Conservation (phyloP, 1,284 basidiomycete species). For the Phaffia rhodozyma region DNA sequence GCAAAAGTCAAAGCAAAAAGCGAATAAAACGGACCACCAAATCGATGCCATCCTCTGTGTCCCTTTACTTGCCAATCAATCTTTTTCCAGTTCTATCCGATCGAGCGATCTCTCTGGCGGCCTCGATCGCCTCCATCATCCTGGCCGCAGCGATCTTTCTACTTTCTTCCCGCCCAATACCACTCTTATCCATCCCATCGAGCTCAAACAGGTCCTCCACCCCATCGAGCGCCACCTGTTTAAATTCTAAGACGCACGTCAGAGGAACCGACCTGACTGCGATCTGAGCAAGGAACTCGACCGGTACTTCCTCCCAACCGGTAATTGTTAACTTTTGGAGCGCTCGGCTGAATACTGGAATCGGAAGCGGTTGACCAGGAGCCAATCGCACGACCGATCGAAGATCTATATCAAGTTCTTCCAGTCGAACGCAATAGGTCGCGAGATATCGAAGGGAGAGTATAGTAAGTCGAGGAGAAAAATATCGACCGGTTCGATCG, state of each 20-base stretch:
- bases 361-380: not conserved
- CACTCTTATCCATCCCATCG: no score
- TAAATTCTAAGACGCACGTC: not conserved
- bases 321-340: conserved; percentile 5
- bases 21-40: no score
- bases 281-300: not conserved
- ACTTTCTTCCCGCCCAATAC: no score
- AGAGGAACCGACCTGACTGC: not conserved
- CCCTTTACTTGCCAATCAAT: no score
- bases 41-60: no score
- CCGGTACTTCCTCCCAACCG: not conserved
- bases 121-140: no score
- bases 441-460: conserved; percentile 4
- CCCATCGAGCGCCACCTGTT: not conserved
- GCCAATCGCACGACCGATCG: no score
- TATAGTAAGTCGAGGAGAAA: not conserved
- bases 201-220: not conserved
- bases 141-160: no score
- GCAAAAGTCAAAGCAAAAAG: no score
- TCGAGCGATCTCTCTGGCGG: no score
- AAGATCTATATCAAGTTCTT: conserved; percentile 2
- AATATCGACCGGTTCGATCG: not conserved
- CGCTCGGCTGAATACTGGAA: not conserved
- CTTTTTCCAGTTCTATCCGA: no score
- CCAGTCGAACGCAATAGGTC: not conserved